Conservation (phyloP, 192 early-diverging fungal genomes). For the Coemansia sp. region DNA sequence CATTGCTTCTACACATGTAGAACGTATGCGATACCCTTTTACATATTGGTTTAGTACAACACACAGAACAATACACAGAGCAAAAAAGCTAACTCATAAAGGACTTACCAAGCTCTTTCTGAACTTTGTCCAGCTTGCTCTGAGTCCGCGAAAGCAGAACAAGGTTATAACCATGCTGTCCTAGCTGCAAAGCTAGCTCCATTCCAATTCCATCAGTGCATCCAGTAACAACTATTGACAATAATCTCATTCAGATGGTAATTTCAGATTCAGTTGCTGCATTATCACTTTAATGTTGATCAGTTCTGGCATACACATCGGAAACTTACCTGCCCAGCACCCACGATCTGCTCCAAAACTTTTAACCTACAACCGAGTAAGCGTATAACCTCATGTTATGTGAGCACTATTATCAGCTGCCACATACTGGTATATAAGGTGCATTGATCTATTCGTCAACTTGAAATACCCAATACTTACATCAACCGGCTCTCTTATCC, state of each 20-base stretch:
- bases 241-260: background rate
- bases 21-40: too few species aligned
- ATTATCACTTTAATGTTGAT: background rate
- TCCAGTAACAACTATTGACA: conserved; percentile 76
- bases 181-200: conserved; percentile 88
- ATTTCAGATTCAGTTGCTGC: too few species aligned
- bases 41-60: too few species aligned
- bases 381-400: too few species aligned
- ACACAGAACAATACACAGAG: too few species aligned
- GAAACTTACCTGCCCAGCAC: conserved; percentile 55
- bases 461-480: background rate
- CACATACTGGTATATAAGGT: too few species aligned
- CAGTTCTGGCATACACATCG: background rate
- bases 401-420: too few species aligned
- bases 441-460: too few species aligned
- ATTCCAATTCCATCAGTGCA: conserved; percentile 96
- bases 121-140: conserved; percentile 73
- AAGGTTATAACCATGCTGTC: conserved; percentile 78
- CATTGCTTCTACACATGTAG: conserved; percentile 31
- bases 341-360: conserved; percentile 52
- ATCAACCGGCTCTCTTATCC: conserved; percentile 44
- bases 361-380: conserved; percentile 24
- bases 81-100: background rate
- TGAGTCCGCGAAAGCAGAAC: conserved; percentile 79
- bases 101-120: conserved; percentile 59